Evolutionary conservation across 106 monocot genomes (phyloP).

Genomic region (Apostasia ramifera): DNA sequence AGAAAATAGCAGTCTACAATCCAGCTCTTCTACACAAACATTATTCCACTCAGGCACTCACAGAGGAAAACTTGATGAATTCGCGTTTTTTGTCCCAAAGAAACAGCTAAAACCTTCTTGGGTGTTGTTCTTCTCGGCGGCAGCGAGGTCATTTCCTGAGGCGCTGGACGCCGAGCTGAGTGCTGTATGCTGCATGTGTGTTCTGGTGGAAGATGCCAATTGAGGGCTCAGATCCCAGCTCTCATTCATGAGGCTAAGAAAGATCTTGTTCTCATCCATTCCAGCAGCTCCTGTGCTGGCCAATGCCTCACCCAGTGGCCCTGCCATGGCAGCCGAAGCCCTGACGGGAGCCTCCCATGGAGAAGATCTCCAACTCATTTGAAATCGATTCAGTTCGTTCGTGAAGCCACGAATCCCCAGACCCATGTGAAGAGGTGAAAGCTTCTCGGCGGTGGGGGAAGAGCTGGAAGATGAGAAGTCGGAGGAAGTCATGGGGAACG

Average conservation of each 20-base stretch:
- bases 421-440: slow-evolving; percentile 29
- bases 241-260: slow-evolving; percentile 27
- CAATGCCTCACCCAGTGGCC: slow-evolving; percentile 81
- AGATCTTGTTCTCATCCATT: slow-evolving; percentile 17
- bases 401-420: slow-evolving; percentile 16
- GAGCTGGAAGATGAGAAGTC: slow-evolving; percentile 38
- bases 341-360: slow-evolving; percentile 28
- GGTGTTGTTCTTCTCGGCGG: slow-evolving; percentile 19
- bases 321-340: slow-evolving; percentile 26
- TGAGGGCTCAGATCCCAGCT: slow-evolving; percentile 39
- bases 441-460: slow-evolving; percentile 19
- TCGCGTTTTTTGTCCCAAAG: slow-evolving; percentile 22
- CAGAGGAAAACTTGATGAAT: slow-evolving; percentile 13
- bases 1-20: too few relatives aligned
- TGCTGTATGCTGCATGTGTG: slow-evolving; percentile 28
- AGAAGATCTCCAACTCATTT: slow-evolving; percentile 28
- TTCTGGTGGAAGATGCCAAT: slow-evolving; percentile 32
- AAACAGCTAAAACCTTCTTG: slow-evolving; percentile 3
- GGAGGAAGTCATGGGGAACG: slow-evolving; percentile 31
- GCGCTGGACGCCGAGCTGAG: slow-evolving; percentile 37
- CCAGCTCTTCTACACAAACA: too few relatives aligned
- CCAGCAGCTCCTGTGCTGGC: slow-evolving; percentile 26
- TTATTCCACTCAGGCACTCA: too few relatives aligned
- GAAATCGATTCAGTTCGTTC: slow-evolving; percentile 12
- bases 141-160: slow-evolving; percentile 33